phyloP scores from a whole-genome alignment of 192 early-diverging fungal species.

The Powellomyces hirtus region DNA sequence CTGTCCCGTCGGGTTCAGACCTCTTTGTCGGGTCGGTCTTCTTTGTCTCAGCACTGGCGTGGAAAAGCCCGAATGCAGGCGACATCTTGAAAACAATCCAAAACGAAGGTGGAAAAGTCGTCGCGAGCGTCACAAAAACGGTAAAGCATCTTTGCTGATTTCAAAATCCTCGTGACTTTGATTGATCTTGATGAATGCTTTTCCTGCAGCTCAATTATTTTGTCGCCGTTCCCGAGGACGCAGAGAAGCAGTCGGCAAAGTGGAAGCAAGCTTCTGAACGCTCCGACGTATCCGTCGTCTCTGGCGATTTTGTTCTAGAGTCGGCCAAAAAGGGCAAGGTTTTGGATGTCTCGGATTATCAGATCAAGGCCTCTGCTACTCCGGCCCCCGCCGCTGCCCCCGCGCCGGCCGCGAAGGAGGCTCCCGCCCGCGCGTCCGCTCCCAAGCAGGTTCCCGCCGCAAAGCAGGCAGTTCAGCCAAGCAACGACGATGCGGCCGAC shows the following conservation, averaged over 20 bases:
- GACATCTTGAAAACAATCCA: neutral
- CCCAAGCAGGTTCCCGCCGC: neutral
- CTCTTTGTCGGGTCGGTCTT: neutral
- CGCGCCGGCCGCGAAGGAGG: neutral
- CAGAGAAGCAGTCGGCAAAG: slow-evolving; percentile 4
- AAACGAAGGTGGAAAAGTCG: neutral
- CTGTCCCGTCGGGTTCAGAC: too few relatives aligned
- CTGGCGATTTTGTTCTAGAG: neutral
- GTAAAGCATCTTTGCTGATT: neutral
- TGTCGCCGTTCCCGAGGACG: slow-evolving; percentile 22
- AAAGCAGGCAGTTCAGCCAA: slow-evolving; percentile 5
- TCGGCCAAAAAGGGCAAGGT: slow-evolving; percentile 2
- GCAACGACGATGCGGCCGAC: neutral
- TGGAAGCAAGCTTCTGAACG: neutral
- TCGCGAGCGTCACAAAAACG: slow-evolving; percentile 1
- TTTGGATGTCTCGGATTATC: neutral
- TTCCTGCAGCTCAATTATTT: slow-evolving; percentile 18
- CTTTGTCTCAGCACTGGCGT: neutral
- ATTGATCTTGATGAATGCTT: neutral
- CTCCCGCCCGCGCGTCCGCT: neutral
- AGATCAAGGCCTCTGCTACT: neutral
- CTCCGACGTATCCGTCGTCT: slow-evolving; percentile 11
- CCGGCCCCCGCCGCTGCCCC: neutral
- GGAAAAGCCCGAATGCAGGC: neutral
- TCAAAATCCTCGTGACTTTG: neutral